A percentile compares a stretch with the other conserved stretches of the same genome.
phyloP scores from a whole-genome alignment of 2,329 filamentous ascomycete species.

The Exophiala spinifera region DNA sequence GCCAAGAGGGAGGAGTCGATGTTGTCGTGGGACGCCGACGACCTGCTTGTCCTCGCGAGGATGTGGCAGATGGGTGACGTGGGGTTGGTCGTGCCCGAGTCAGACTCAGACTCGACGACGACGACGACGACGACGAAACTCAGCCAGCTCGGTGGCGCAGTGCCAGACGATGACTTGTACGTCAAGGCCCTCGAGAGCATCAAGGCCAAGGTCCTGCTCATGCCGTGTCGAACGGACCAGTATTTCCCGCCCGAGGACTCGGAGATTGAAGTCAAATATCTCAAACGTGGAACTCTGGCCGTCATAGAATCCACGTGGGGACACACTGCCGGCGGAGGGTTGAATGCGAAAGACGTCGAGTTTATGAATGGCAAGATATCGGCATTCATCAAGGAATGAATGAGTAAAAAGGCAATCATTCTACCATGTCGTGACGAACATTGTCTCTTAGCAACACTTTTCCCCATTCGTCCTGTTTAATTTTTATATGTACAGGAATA shows the following conservation, averaged over 20 bases:
- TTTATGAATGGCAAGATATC: conserved; percentile 33
- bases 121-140: conserved; percentile 22
- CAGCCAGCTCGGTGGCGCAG: conserved; percentile 17
- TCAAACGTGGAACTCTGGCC: conserved; percentile 28
- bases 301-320: conserved; percentile 36
- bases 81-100: conserved; percentile 27
- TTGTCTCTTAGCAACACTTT: not conserved
- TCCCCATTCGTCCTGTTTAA: too few relatives aligned
- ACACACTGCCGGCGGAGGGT: conserved; percentile 33
- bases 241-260: conserved; percentile 36
- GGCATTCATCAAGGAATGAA: conserved; percentile 25
- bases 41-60: conserved; percentile 41
- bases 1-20: conserved; percentile 31
- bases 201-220: conserved; percentile 33
- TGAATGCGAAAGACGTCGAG: conserved; percentile 28
- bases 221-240: conserved; percentile 39
- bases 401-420: not conserved
- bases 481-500: too few relatives aligned
- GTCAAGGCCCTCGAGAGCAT: conserved; percentile 29
- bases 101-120: too few relatives aligned
- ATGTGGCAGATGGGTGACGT: conserved; percentile 49
- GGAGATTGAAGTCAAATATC: conserved; percentile 27
- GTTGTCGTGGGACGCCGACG: conserved; percentile 44
- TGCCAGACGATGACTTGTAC: conserved; percentile 19
- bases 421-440: not conserved